These are phyloP conservation scores for Volutella citrinella DNA, from an alignment of 2,329 filamentous ascomycete genomes.

Conservation along the genomic window DNA sequence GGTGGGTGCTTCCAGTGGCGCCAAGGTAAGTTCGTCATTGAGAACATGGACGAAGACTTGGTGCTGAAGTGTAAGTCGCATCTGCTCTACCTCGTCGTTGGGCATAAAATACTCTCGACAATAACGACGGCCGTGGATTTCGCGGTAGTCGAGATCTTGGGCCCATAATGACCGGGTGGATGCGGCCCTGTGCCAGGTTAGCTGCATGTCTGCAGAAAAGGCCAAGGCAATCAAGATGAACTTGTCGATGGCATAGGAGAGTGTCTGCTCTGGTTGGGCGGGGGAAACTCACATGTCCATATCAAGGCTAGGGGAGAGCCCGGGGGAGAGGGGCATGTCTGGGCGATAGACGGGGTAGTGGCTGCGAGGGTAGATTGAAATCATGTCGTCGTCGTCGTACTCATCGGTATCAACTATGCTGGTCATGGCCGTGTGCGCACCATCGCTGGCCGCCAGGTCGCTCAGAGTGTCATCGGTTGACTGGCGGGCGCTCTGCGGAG, in stretches of 20 bases:
- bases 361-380: slow-evolving; percentile 42
- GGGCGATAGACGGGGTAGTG: slow-evolving; percentile 37
- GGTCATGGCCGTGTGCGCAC: slow-evolving; percentile 35
- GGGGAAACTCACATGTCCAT: slow-evolving; percentile 38
- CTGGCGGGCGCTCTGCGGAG: slow-evolving; percentile 25
- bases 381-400: slow-evolving; percentile 35
- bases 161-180: slow-evolving; percentile 49
- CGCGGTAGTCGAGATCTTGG: slow-evolving; percentile 51
- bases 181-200: slow-evolving; percentile 37
- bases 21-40: slow-evolving; percentile 42
- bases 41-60: slow-evolving; percentile 58
- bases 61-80: slow-evolving; percentile 59
- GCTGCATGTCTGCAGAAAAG: too few relatives aligned
- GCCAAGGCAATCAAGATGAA: too few relatives aligned
- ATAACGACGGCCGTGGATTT: slow-evolving; percentile 62
- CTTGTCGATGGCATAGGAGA: too few relatives aligned
- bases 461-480: slow-evolving; percentile 34
- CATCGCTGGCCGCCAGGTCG: slow-evolving; percentile 31
- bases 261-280: too few relatives aligned
- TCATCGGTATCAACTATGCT: slow-evolving; percentile 34
- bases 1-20: slow-evolving; percentile 36
- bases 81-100: slow-evolving; percentile 64
- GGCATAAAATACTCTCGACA: slow-evolving; percentile 64
- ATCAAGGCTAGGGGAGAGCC: slow-evolving; percentile 17
- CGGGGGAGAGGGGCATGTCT: slow-evolving; percentile 32